These are phyloP conservation scores for Naegleria fowleri DNA, from an alignment of 208 protist species.

Conservation along the genomic window DNA sequence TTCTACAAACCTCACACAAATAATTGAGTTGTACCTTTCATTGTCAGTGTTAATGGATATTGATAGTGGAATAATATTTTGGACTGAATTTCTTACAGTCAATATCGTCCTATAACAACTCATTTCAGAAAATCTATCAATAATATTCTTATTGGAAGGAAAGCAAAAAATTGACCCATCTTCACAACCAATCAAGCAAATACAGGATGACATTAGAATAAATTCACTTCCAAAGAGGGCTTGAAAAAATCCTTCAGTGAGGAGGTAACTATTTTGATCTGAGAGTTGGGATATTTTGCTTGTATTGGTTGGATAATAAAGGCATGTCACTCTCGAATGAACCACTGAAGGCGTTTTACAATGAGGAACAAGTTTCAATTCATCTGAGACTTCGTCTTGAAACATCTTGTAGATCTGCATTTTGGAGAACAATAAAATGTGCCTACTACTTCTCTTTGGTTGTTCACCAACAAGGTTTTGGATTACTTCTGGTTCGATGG, in stretches of 20 bases:
- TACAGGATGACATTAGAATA: neutral
- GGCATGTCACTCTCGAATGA: neutral
- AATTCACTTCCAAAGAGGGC: neutral
- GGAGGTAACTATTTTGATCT: neutral
- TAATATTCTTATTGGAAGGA: neutral
- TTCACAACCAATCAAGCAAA: neutral
- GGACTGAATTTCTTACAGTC: neutral
- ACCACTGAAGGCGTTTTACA: neutral
- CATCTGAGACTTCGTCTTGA: neutral
- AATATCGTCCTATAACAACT: neutral
- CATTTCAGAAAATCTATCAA: neutral
- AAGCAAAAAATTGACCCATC: neutral
- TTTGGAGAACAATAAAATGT: neutral
- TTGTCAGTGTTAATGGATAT: neutral
- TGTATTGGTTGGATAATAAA: neutral
- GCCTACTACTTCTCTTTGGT: neutral
- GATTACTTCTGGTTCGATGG: neutral
- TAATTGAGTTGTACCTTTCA: neutral
- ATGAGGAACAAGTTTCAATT: neutral
- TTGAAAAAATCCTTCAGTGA: neutral
- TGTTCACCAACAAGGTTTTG: neutral
- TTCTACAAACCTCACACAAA: neutral
- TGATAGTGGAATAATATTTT: neutral
- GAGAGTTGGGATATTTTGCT: neutral
- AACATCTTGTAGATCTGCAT: neutral